phyloP scores from a whole-genome alignment of 805 yeast genomes.

The Candida coleopterorum region DNA sequence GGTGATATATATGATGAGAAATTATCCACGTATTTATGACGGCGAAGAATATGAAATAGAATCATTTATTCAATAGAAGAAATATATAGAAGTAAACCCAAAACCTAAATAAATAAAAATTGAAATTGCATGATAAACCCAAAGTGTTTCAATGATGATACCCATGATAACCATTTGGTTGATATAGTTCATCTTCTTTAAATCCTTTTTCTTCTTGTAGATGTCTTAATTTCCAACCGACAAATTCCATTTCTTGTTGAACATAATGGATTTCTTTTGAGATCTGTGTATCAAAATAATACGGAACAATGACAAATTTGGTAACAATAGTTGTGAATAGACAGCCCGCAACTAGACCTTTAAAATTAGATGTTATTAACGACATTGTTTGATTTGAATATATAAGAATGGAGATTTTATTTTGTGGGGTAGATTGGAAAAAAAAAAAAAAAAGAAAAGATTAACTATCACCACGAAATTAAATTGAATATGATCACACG shows the following conservation, averaged over 20 bases:
- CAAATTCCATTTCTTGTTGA: constrained; percentile 25
- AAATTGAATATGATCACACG: too few species aligned
- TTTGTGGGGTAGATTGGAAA: background rate
- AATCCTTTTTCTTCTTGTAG: constrained; percentile 27
- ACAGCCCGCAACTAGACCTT: constrained; percentile 27
- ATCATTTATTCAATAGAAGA: too few species aligned
- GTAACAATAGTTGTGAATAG: constrained; percentile 28
- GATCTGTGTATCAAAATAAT: constrained; percentile 14
- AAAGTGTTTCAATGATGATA: background rate
- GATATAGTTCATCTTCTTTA: constrained; percentile 23
- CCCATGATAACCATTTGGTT: constrained; percentile 20
- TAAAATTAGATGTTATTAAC: constrained; percentile 6
- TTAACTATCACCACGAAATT: too few species aligned
- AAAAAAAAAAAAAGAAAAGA: too few species aligned
- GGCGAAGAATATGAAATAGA: too few species aligned
- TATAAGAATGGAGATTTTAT: background rate
- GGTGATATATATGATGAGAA: too few species aligned
- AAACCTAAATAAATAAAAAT: too few species aligned
- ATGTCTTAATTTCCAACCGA: constrained; percentile 32
- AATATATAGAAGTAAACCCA: too few species aligned
- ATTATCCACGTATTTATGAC: too few species aligned
- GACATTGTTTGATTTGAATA: background rate
- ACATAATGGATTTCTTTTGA: constrained; percentile 27
- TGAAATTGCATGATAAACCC: too few species aligned
- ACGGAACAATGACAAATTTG: constrained; percentile 22